A percentile compares a stretch with the other conserved stretches of the same genome.
phyloP scores from a whole-genome alignment of 345 rosid genomes.

The Nasturtium officinale region DNA sequence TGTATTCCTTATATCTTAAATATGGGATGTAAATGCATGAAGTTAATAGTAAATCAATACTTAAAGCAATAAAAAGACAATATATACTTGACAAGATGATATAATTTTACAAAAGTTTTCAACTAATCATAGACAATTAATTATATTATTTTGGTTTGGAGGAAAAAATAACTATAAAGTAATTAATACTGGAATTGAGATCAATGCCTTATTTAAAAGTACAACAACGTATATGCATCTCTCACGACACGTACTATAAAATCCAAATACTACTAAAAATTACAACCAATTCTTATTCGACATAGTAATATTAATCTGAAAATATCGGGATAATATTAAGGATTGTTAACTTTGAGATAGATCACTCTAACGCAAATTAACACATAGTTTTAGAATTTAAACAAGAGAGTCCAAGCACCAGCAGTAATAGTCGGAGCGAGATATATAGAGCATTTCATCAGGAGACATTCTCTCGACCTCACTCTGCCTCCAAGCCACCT shows the following conservation, averaged over 20 bases:
- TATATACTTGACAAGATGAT: no score
- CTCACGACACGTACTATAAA: neutral
- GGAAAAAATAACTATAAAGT: neutral
- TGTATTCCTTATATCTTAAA: no score
- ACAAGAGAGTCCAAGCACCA: slow-evolving; percentile 80
- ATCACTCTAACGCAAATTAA: neutral
- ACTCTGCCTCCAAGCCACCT: slow-evolving; percentile 73
- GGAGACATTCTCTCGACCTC: slow-evolving; percentile 89
- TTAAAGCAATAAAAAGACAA: no score
- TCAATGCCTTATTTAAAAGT: slow-evolving; percentile 10
- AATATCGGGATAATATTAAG: neutral
- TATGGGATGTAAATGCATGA: no score
- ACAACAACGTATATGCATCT: slow-evolving; percentile 10
- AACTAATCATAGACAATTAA: no score
- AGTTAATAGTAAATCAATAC: no score
- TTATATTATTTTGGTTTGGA: neutral
- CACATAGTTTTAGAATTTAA: neutral
- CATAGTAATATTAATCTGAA: neutral
- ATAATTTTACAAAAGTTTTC: no score
- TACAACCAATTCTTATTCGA: slow-evolving; percentile 22
- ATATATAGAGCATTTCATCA: slow-evolving; percentile 62
- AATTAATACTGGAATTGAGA: neutral
- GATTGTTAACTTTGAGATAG: neutral
- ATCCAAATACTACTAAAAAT: slow-evolving; percentile 12
- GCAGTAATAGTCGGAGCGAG: slow-evolving; percentile 85